A percentile compares a stretch with the other conserved stretches of the same genome.
phyloP scores from a whole-genome alignment of 2,329 filamentous ascomycete genomes.

The Fusarium cicatricum region DNA sequence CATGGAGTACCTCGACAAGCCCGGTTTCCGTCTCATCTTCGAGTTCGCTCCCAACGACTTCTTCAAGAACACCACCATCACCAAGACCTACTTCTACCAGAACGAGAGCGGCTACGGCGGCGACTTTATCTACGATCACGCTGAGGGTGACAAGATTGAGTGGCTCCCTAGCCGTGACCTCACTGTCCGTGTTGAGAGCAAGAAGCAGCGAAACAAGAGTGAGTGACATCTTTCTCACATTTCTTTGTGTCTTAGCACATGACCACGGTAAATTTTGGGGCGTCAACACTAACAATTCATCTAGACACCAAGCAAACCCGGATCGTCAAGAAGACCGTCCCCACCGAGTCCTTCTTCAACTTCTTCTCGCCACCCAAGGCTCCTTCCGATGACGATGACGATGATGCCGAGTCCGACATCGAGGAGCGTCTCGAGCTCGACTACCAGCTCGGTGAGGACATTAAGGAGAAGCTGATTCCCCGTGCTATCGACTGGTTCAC shows the following conservation, averaged over 20 bases:
- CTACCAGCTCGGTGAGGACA: conserved; percentile 98
- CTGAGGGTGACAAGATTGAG: conserved; percentile 96
- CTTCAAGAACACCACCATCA: conserved; percentile 96
- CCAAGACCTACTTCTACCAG: conserved; percentile 99
- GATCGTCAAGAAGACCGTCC: conserved; percentile 98
- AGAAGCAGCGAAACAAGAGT: conserved; percentile 99
- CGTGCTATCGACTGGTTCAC: conserved; percentile 99
- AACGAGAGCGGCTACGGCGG: conserved; percentile 98
- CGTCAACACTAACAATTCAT: conserved; percentile 17
- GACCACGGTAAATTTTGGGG: not conserved
- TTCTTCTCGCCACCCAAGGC: conserved; percentile 97
- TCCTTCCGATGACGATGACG: conserved; percentile 74
- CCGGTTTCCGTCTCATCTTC: conserved; percentile 97
- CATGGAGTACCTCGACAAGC: conserved; percentile 99
- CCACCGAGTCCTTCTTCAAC: conserved; percentile 98
- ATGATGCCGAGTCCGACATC: conserved; percentile 85
- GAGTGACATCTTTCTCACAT: conserved; percentile 46
- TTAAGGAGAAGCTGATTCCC: conserved; percentile 99
- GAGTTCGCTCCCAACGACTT: conserved; percentile 95
- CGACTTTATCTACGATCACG: conserved; percentile 99
- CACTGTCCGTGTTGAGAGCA: conserved; percentile 94
- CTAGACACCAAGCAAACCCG: conserved; percentile 98
- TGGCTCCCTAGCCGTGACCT: conserved; percentile 95
- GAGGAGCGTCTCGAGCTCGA: conserved; percentile 98
- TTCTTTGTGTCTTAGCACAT: not conserved